Evolutionary conservation across 768 basidiomycete species (phyloP).

Genomic region (Pulveroboletus sp.): DNA sequence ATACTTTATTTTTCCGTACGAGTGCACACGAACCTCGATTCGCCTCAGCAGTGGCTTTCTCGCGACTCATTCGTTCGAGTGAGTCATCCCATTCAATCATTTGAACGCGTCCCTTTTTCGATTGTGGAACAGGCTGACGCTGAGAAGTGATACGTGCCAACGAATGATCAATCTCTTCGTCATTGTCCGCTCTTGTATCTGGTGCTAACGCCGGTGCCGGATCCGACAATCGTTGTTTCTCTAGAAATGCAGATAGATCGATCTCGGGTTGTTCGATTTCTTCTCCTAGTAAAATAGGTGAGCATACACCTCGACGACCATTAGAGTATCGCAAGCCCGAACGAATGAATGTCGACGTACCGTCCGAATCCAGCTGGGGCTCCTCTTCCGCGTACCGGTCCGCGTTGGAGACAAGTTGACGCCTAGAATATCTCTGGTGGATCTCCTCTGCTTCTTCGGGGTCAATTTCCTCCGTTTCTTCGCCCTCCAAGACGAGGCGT

Average conservation of each 20-base stretch:
- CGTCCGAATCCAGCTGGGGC: conserved; percentile 67
- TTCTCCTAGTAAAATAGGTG: conserved; percentile 45
- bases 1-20: neutral
- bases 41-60: conserved; percentile 73
- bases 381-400: conserved; percentile 73
- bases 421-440: conserved; percentile 48
- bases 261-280: conserved; percentile 66
- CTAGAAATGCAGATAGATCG: conserved; percentile 64
- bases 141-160: conserved; percentile 49
- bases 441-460: conserved; percentile 47
- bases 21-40: conserved; percentile 51
- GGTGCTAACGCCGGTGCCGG: conserved; percentile 10
- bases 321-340: neutral
- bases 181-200: conserved; percentile 38
- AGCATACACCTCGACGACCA: neutral
- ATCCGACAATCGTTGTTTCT: conserved; percentile 53
- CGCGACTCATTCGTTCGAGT: conserved; percentile 60
- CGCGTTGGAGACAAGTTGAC: conserved; percentile 63
- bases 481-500: conserved; percentile 59
- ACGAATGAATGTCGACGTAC: conserved; percentile 32
- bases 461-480: conserved; percentile 37
- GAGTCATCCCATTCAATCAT: conserved; percentile 65
- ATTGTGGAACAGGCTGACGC: conserved; percentile 15
- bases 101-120: conserved; percentile 61
- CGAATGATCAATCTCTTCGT: conserved; percentile 53